phyloP scores from a whole-genome alignment of 495 filamentous ascomycete species.

The Pyrenopolyporus hunteri region DNA sequence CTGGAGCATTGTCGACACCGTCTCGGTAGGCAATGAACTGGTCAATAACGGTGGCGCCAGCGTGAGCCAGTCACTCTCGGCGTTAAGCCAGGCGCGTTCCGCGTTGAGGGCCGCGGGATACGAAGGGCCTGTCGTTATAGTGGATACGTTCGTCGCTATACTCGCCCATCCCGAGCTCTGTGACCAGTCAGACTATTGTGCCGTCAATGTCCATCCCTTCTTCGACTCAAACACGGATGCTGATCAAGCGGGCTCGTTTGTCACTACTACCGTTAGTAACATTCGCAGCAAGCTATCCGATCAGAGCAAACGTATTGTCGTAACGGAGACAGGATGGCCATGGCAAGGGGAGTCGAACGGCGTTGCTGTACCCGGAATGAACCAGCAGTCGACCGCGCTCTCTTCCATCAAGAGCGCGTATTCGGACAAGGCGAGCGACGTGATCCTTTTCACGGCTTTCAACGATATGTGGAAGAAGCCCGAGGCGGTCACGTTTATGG shows the following conservation, averaged over 20 bases:
- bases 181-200: conserved; percentile 74
- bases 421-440: conserved; percentile 46
- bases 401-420: conserved; percentile 64
- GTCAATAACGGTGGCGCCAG: conserved; percentile 67
- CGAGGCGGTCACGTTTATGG: conserved; percentile 63
- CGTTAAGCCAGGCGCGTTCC: conserved; percentile 61
- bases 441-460: conserved; percentile 76
- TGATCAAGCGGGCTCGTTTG: conserved; percentile 66
- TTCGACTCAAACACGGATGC: conserved; percentile 70
- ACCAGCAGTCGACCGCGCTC: conserved; percentile 69
- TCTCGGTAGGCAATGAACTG: conserved; percentile 81
- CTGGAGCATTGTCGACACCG: conserved; percentile 70
- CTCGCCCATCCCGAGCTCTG: conserved; percentile 73
- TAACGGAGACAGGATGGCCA: conserved; percentile 88
- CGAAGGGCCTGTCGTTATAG: conserved; percentile 73
- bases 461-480: conserved; percentile 83
- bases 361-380: conserved; percentile 63
- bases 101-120: conserved; percentile 69
- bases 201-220: conserved; percentile 84
- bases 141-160: conserved; percentile 76
- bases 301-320: conserved; percentile 47
- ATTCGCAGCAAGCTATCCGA: conserved; percentile 44
- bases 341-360: conserved; percentile 66
- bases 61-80: conserved; percentile 56
- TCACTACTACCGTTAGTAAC: conserved; percentile 59